phyloP scores from a whole-genome alignment of 2,329 filamentous ascomycete genomes.

The Dactylellina sp. region DNA sequence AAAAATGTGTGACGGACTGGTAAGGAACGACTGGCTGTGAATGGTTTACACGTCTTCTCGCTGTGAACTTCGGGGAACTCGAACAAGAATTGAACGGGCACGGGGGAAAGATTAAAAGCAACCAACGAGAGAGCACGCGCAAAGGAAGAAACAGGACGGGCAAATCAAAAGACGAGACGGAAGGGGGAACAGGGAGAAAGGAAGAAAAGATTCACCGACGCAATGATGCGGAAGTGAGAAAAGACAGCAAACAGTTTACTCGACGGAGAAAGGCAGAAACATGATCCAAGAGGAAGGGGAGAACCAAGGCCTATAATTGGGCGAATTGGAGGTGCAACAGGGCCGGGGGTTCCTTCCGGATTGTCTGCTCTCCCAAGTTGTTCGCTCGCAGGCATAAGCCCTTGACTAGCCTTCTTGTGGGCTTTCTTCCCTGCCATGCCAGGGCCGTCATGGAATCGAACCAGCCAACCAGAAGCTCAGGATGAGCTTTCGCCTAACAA shows the following conservation, averaged over 20 bases:
- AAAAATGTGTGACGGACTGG: conserved; percentile 47
- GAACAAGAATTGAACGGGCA: conserved; percentile 55
- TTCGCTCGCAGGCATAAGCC: conserved; percentile 53
- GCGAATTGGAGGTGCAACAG: conserved; percentile 55
- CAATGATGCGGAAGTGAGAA: conserved; percentile 52
- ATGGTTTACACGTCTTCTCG: conserved; percentile 54
- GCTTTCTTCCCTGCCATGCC: conserved; percentile 39
- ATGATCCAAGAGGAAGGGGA: conserved; percentile 40
- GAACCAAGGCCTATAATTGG: conserved; percentile 52
- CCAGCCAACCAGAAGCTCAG: conserved; percentile 49
- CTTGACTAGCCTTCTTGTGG: conserved; percentile 47
- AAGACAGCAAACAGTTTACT: conserved; percentile 17
- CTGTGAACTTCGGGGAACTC: conserved; percentile 49
- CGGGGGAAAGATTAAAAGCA: conserved; percentile 55
- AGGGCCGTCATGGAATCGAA: conserved; percentile 52
- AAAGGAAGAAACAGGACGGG: conserved; percentile 43
- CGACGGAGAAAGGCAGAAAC: conserved; percentile 43
- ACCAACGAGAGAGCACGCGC: conserved; percentile 55
- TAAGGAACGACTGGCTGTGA: conserved; percentile 57
- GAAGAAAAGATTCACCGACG: conserved; percentile 52
- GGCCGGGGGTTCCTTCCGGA: conserved; percentile 48
- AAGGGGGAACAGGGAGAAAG: conserved; percentile 49
- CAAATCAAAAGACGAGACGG: conserved; percentile 58
- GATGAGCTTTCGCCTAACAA: conserved; percentile 54
- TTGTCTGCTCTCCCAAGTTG: conserved; percentile 36